Percentiles rank a stretch among this genome's conserved stretches.
phyloP scores from a whole-genome alignment of 2,329 filamentous ascomycete genomes.

The Epichloe uncinata region DNA sequence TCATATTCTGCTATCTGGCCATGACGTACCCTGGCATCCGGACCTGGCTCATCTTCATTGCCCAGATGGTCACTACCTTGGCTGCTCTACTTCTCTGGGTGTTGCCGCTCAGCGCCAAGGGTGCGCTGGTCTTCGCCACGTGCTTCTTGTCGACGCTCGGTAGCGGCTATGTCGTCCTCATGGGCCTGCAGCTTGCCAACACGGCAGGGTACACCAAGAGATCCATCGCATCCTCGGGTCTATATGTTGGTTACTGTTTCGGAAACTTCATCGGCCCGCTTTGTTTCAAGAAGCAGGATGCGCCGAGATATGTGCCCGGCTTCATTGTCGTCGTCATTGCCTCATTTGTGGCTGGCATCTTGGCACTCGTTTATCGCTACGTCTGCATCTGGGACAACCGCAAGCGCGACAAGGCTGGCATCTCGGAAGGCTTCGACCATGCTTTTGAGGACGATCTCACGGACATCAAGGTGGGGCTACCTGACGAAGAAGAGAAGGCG shows the following conservation, averaged over 20 bases:
- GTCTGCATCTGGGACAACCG: not conserved
- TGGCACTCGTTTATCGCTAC: not conserved
- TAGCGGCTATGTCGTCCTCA: not conserved
- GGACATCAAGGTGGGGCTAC: not conserved
- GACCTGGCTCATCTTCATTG: not conserved
- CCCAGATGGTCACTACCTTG: not conserved
- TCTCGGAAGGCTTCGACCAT: not conserved
- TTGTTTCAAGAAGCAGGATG: slow-evolving; percentile 22
- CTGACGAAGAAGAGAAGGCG: no score
- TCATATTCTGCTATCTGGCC: not conserved
- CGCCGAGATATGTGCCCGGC: slow-evolving; percentile 33
- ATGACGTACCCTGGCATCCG: not conserved
- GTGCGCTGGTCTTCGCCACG: not conserved
- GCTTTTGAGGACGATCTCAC: not conserved
- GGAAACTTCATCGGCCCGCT: slow-evolving; percentile 31
- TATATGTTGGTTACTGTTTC: slow-evolving; percentile 22
- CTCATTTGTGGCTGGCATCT: not conserved
- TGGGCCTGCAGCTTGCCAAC: slow-evolving; percentile 14
- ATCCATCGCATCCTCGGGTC: not conserved
- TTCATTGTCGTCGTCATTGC: slow-evolving; percentile 15
- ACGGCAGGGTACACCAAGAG: slow-evolving; percentile 4
- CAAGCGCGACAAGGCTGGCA: not conserved
- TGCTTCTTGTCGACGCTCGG: not conserved
- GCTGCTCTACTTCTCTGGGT: not conserved
- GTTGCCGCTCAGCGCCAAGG: not conserved